Percentiles rank a stretch among this genome's conserved stretches.
These are phyloP conservation scores for Dacryopinax primogenitus DNA, from an alignment of 768 basidiomycete species.

Conservation along the genomic window DNA sequence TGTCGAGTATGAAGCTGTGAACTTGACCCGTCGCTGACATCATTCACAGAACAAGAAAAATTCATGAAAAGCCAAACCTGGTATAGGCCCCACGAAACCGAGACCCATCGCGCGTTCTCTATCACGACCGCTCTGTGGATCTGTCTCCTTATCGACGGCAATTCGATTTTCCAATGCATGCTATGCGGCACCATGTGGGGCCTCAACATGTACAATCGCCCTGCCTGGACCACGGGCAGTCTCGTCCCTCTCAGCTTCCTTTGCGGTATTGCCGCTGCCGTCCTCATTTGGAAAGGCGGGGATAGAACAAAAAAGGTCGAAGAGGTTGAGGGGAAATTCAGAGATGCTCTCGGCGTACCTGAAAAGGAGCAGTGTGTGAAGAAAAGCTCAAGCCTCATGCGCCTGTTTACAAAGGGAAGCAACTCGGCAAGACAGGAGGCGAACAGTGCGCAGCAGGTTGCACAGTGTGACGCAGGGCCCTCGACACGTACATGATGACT, in stretches of 20 bases:
- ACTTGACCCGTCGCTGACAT: conserved; percentile 3
- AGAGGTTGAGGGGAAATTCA: conserved; percentile 49
- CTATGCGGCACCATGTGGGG: conserved; percentile 75
- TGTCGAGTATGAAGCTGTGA: conserved; percentile 20
- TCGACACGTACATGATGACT: background rate
- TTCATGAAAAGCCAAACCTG: conserved; percentile 65
- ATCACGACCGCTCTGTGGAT: conserved; percentile 50
- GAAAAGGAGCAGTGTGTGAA: background rate
- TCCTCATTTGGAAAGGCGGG: conserved; percentile 64
- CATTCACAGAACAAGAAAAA: conserved; percentile 45
- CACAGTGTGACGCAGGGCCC: background rate
- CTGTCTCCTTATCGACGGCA: conserved; percentile 57
- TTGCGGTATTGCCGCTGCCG: conserved; percentile 59
- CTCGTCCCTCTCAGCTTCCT: conserved; percentile 64
- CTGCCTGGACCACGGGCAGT: conserved; percentile 35
- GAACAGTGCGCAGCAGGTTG: background rate
- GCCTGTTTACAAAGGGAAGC: background rate
- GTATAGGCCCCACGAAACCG: conserved; percentile 77
- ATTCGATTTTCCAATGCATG: conserved; percentile 66
- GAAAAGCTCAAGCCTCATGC: background rate
- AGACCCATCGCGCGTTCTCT: conserved; percentile 40
- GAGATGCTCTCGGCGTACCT: conserved; percentile 31
- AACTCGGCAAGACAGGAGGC: background rate
- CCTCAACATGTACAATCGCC: conserved; percentile 35
- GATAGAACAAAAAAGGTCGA: conserved; percentile 53